phyloP scores from a whole-genome alignment of 306 rosid species.

The Sindora glabra region DNA sequence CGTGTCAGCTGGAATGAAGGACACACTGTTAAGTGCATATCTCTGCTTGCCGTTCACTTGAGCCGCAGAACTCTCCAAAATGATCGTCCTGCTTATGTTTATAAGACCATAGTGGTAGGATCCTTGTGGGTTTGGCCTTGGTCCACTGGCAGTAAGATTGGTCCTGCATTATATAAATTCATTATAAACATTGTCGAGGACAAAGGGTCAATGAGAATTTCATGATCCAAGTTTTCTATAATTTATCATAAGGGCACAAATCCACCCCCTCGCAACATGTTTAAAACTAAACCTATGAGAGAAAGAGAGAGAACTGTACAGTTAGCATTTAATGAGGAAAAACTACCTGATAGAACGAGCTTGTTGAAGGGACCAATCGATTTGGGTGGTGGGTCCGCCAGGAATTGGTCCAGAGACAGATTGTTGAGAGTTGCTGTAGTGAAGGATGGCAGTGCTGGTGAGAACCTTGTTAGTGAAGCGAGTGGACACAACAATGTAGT shows the following conservation, averaged over 20 bases:
- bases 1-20: constrained; percentile 61
- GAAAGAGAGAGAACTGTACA: too few species aligned
- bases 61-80: constrained; percentile 58
- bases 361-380: constrained; percentile 73
- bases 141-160: constrained; percentile 89
- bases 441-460: constrained; percentile 60
- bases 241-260: too few species aligned
- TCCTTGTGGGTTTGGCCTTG: constrained; percentile 95
- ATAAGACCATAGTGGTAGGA: constrained; percentile 85
- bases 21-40: constrained; percentile 77
- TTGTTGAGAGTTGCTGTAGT: constrained; percentile 54
- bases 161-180: constrained; percentile 39
- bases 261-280: too few species aligned
- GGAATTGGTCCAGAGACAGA: constrained; percentile 58
- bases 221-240: background rate
- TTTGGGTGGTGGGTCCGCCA: constrained; percentile 52
- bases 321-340: too few species aligned
- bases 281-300: too few species aligned
- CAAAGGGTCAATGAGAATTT: background rate
- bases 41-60: constrained; percentile 64
- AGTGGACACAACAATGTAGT: constrained; percentile 59
- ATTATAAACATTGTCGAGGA: background rate
- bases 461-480: constrained; percentile 48
- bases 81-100: constrained; percentile 60
- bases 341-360: constrained; percentile 71